phyloP scores from a whole-genome alignment of 2,329 filamentous ascomycete species.

The Mycosphaerelloides madeirae region DNA sequence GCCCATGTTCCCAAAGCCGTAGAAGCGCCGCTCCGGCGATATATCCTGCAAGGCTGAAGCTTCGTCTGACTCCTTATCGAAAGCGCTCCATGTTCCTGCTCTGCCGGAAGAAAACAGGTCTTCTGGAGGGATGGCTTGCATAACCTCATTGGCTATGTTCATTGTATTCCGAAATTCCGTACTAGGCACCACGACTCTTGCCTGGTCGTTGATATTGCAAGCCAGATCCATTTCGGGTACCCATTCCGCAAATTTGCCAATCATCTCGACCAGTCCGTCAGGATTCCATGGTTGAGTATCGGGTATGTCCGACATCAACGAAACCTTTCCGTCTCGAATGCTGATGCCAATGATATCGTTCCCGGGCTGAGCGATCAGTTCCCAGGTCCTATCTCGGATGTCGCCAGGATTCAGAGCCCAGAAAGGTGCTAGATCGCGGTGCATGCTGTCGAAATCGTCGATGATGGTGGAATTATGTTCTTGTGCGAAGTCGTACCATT shows the following conservation, averaged over 20 bases:
- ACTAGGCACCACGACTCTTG: slow-evolving; percentile 53
- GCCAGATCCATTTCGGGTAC: slow-evolving; percentile 61
- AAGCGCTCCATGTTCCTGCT: slow-evolving; percentile 36
- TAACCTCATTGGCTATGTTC: slow-evolving; percentile 24
- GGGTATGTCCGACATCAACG: slow-evolving; percentile 47
- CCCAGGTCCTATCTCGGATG: slow-evolving; percentile 50
- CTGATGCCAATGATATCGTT: slow-evolving; percentile 54
- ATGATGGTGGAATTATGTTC: slow-evolving; percentile 50
- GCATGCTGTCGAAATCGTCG: slow-evolving; percentile 58
- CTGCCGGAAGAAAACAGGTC: slow-evolving; percentile 24
- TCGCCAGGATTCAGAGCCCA: slow-evolving; percentile 48
- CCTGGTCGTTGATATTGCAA: slow-evolving; percentile 60
- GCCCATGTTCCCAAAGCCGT: slow-evolving; percentile 43
- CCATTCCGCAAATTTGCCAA: slow-evolving; percentile 49
- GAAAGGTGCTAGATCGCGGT: slow-evolving; percentile 54
- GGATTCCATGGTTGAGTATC: slow-evolving; percentile 57
- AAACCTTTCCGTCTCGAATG: slow-evolving; percentile 51
- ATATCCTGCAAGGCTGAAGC: slow-evolving; percentile 28
- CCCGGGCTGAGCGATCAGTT: slow-evolving; percentile 50
- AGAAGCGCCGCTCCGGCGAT: slow-evolving; percentile 37
- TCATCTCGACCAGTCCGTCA: slow-evolving; percentile 50
- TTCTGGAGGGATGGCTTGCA: neutral
- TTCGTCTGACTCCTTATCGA: slow-evolving; percentile 27
- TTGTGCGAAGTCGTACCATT: slow-evolving; percentile 56
- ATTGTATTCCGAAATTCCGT: slow-evolving; percentile 36